Evolutionary conservation across 2,329 filamentous ascomycete genomes (phyloP), one percentile per base, ranked within the genome.

Genomic region (Parascedosporium putredinis): DNA sequence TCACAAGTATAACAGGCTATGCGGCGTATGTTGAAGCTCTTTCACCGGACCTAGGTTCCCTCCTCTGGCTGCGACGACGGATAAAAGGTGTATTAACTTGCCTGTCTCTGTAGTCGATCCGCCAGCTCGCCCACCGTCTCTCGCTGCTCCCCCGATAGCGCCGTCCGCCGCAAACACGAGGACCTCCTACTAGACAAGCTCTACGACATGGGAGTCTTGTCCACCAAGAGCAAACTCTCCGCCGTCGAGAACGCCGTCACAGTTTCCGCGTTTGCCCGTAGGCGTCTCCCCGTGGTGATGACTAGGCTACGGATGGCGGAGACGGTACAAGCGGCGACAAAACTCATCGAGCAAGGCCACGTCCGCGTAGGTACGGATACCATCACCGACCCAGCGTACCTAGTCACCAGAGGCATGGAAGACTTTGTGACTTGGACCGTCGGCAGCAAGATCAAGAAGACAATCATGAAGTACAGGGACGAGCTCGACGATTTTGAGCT

Each of bases 351-450:
- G 72, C 88, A 95, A 62, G 91, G 91, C 5, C 90, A 96, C 64
- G 89, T 97, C 3, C 76, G 91, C 45, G 88, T 95, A 1, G 91
- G 91, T 10, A 90, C 88, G 0, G 88, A 96, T 62, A 86, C 90
- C 1, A 78, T 96, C 23, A 94, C 87, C 2, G 91, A 97, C 63
- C 83, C 89, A 24, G 90, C 89, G 1, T 96, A 89, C 60, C 67
- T 96, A 49, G 88, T 97, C 6, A 93, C 88, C 33, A 76, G 90
- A 56, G 86, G 81, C 53, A 88, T 95, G 77, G 91, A 97, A 69
- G 91, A 97, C 68, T 95, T 94, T 64, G 86, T 97, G 16, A 96
- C 91, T 0, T 97, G 91, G 91, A 84, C 91, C 8, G 87, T 94
- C 60, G 88, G 88, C 53, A 94, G 88, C 67, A 96, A 96, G 85